Percentiles rank a stretch among this genome's conserved stretches.
These are phyloP conservation scores for Cardamine occulta DNA, from an alignment of 345 rosid species.

Conservation along the genomic window DNA sequence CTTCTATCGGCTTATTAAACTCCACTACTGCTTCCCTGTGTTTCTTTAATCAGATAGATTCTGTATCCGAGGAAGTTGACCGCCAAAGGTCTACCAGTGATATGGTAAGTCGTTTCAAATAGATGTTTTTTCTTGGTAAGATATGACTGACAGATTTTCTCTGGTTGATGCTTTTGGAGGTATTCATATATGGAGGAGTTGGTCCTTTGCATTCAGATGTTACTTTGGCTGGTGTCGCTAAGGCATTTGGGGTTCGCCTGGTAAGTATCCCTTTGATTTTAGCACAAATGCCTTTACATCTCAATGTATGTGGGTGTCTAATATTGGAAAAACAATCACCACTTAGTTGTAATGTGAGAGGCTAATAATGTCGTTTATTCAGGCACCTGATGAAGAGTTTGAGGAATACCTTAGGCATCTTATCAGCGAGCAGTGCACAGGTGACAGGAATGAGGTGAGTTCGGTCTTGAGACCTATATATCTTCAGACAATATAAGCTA, in stretches of 20 bases:
- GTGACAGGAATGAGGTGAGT: conserved; percentile 90
- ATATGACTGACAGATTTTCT: conserved; percentile 7
- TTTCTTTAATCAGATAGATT: conserved; percentile 71
- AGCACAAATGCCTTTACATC: conserved; percentile 8
- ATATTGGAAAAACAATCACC: not conserved
- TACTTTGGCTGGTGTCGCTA: conserved; percentile 88
- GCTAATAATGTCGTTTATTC: conserved; percentile 22
- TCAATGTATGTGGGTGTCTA: conserved; percentile 7
- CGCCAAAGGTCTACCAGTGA: conserved; percentile 68
- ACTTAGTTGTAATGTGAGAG: not conserved
- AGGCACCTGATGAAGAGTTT: conserved; percentile 99
- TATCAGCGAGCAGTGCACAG: conserved; percentile 75
- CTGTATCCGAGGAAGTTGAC: conserved; percentile 96
- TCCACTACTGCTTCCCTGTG: conserved; percentile 23
- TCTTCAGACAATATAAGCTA: not conserved
- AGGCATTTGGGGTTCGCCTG: conserved; percentile 97
- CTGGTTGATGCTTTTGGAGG: conserved; percentile 49
- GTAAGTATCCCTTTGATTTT: conserved; percentile 49
- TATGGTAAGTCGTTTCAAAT: conserved; percentile 57
- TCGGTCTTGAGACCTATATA: conserved; percentile 8
- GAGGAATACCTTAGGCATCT: conserved; percentile 90
- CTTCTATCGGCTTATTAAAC: conserved; percentile 8
- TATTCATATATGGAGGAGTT: conserved; percentile 85
- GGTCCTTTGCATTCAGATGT: conserved; percentile 98
- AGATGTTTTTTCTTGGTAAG: not conserved